Base-by-base conservation (phyloP, 441 rosid genomes). In the Breynia disticha region DNA sequence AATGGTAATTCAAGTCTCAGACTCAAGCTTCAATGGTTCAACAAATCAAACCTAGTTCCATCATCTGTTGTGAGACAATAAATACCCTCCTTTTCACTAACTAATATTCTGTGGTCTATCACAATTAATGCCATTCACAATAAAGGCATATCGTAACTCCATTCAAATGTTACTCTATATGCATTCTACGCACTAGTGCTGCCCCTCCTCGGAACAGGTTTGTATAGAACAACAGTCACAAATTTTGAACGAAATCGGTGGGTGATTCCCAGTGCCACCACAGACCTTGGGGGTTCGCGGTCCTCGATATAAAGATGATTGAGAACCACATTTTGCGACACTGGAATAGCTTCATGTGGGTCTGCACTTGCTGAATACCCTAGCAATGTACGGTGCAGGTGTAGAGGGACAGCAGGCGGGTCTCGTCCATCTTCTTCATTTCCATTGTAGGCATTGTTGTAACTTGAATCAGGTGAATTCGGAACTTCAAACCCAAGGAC, bases 301-400 rank as follows among this genome's bases (percentile, higher is more conserved):
- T 84, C 86, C 65, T 91, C 95, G 19, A 91, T 88, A 61, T 81
- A 91, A 17, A 91, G 89, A 54, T 91, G 97, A 73, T 91, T 91
- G 63, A 88, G 76, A 63, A 72, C 72, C 45, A 76, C 91, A 52
- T 65, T 73, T 59, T 81, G 80, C 10, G 97, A 97, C 50, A 35
- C 43, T n/a, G 79, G 85, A 56, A 79, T 62, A 43, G 71, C 50
- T 60, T 74, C 84, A 4, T 73, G 44, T 41, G 65, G 45, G 42
- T 86, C 90, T 50, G 66, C 73, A 60, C 69, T 69, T 13, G 79
- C 72, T 0, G 87, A 75, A 73, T 64, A 66, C 67, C 85, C 67
- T 9, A 86, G 83, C 66, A 78, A 63, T 16, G 91, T 59, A 21
- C 67, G 80, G 42, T 81, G 90, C 60, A 91, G 83, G 57, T 91